Evolutionary conservation across 2,329 filamentous ascomycete species (phyloP).

Genomic region (Ceratocystis harringtonii): DNA sequence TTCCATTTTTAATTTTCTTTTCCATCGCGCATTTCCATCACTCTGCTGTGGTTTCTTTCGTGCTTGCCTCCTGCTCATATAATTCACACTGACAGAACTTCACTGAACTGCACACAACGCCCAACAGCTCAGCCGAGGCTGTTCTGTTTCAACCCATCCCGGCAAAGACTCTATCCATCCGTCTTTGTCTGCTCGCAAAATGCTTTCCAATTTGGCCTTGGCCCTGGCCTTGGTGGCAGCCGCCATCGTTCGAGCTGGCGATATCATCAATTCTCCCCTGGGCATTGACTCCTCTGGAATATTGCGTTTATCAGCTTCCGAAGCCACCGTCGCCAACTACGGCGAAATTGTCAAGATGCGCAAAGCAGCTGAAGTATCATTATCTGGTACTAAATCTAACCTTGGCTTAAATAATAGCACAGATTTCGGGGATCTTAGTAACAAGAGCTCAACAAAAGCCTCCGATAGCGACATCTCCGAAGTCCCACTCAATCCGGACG

Average conservation of each 20-base stretch:
- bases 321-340: conserved; percentile 16
- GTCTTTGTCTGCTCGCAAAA: neutral
- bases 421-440: neutral
- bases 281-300: conserved; percentile 9
- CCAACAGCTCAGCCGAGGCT: neutral
- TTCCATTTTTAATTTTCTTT: conserved; percentile 8
- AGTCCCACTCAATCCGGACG: conserved; percentile 28
- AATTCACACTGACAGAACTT: neutral
- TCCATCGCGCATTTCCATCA: neutral
- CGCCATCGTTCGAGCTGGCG: conserved; percentile 10
- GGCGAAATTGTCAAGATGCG: conserved; percentile 13
- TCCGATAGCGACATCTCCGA: conserved; percentile 7
- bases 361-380: neutral
- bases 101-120: neutral
- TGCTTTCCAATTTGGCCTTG: conserved; percentile 17
- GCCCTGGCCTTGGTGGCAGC: conserved; percentile 16
- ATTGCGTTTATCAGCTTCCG: conserved; percentile 12
- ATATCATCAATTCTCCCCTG: conserved; percentile 9
- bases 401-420: neutral
- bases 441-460: conserved; percentile 6
- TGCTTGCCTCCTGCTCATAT: neutral
- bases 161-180: neutral
- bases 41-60: neutral
- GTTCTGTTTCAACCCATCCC: neutral
- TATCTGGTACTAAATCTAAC: neutral